Percentiles rank a stretch among this genome's conserved stretches.
Evolutionary conservation across 495 filamentous ascomycete species (phyloP).

Genomic region (Xylaria castorea): DNA sequence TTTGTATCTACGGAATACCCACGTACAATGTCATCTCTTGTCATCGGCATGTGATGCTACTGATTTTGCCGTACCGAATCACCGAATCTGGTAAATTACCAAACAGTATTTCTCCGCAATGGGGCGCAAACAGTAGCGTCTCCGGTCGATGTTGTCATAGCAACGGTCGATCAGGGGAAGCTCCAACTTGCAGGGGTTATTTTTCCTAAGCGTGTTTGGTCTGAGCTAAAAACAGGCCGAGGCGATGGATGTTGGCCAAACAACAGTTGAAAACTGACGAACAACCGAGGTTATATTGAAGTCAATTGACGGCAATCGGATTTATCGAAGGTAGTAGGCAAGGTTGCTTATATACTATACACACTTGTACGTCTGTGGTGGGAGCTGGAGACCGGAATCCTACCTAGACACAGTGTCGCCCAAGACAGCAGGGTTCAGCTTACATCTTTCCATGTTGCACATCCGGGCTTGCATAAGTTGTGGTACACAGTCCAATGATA

Average conservation of each 20-base stretch:
- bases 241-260: slow-evolving; percentile 16
- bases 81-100: slow-evolving; percentile 22
- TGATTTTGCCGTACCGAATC: slow-evolving; percentile 27
- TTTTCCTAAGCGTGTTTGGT: slow-evolving; percentile 4
- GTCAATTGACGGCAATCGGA: not conserved
- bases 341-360: slow-evolving; percentile 5
- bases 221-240: slow-evolving; percentile 13
- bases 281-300: slow-evolving; percentile 16
- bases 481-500: slow-evolving; percentile 38
- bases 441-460: slow-evolving; percentile 29
- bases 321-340: not conserved
- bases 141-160: slow-evolving; percentile 40
- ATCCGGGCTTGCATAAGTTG: slow-evolving; percentile 39
- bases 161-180: slow-evolving; percentile 42
- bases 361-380: not conserved
- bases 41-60: slow-evolving; percentile 19
- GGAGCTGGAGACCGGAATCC: slow-evolving; percentile 13
- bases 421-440: slow-evolving; percentile 36
- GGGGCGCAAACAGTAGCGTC: slow-evolving; percentile 27
- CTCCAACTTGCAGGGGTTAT: slow-evolving; percentile 11
- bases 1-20: not conserved
- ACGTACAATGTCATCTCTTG: not conserved
- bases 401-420: slow-evolving; percentile 27
- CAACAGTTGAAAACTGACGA: slow-evolving; percentile 8
- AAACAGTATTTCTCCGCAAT: slow-evolving; percentile 33